These are phyloP conservation scores for Pleurotus citrinopileatus DNA, from an alignment of 768 basidiomycete genomes.

Conservation along the genomic window DNA sequence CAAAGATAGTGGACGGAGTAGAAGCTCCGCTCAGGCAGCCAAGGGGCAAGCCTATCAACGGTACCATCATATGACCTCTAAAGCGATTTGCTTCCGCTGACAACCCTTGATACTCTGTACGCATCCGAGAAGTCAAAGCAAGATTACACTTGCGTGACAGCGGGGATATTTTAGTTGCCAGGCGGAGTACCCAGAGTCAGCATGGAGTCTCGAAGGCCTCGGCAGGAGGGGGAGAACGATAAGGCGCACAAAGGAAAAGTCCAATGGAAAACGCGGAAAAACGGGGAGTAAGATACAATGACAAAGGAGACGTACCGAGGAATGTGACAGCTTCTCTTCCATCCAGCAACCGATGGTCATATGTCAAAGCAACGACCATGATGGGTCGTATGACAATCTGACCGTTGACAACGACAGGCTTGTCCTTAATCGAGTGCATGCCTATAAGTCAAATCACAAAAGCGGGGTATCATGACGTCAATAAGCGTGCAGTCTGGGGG, in stretches of 20 bases:
- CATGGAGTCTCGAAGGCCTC: not conserved
- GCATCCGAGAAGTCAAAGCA: too few relatives aligned
- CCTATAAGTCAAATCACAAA: constrained; percentile 35
- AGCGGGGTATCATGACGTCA: not conserved
- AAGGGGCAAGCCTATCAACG: too few relatives aligned
- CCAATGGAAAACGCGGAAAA: not conserved
- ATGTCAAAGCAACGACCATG: constrained; percentile 93
- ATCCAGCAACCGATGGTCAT: constrained; percentile 94
- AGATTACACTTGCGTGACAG: too few relatives aligned
- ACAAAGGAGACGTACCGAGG: constrained; percentile 75
- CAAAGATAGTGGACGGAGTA: not conserved
- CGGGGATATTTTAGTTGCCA: too few relatives aligned
- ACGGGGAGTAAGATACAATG: not conserved
- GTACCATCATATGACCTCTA: not conserved
- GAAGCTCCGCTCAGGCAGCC: not conserved
- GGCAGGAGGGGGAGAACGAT: not conserved
- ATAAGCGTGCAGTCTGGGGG: not conserved
- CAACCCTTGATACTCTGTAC: not conserved
- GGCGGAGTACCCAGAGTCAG: too few relatives aligned
- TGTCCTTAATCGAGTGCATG: constrained; percentile 95
- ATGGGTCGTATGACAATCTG: constrained; percentile 96
- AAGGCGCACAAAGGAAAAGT: not conserved
- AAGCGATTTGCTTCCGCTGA: not conserved
- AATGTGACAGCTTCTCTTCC: constrained; percentile 96
- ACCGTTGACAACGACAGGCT: constrained; percentile 86